Base-by-base conservation (phyloP, 2,329 filamentous ascomycete genomes). In the Fusarium lateritium region DNA sequence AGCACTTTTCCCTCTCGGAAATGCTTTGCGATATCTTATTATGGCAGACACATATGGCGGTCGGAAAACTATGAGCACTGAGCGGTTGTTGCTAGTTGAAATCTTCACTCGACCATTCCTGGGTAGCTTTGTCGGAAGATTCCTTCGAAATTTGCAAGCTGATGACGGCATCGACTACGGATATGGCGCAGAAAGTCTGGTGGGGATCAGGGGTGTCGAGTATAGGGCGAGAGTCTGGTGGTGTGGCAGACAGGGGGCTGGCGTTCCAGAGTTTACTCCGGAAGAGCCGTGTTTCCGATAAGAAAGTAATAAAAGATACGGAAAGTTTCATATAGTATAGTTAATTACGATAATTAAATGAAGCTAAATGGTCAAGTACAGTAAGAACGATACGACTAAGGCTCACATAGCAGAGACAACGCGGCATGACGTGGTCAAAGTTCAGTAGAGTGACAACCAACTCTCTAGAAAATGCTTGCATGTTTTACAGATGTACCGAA, bases 191-290 rank as follows among this genome's bases (percentile, higher is more conserved):
- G 63, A 56, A 1, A 53, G 22, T 0, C 11, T 67, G 0, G 2
- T 52, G 1, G 64, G 62, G 4, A 57, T 57, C 14, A 56, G 15
- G 2, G 62, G 56, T 2, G 21, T 67, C 3, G 64, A 67, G 51
- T 67, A 53, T 6, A 52, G 64, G 7, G 64, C 64, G 0, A 62
- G 46, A 10, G 64, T 67, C 6, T 67, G 62, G 64, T 67, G 64
- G 64, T 67, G 62, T 28, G 64, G 64, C 0, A 15, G 49, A n/a
- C 8, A 19, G 3, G 31, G 34, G 8, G 64, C 62, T 21, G 62
- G 64, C 0, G 5, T 67, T 2, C 56, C 62, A 0, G 50, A 53
- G 1, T 33, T 50, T 0, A 34, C 53, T 2, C 11, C 31, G 6
- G 44, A 61, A 17, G 39, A 44, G 17, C 15, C 14, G 2, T 61